These are phyloP conservation scores for Candida stauntonica DNA, from an alignment of 805 yeast species.

Conservation along the genomic window DNA sequence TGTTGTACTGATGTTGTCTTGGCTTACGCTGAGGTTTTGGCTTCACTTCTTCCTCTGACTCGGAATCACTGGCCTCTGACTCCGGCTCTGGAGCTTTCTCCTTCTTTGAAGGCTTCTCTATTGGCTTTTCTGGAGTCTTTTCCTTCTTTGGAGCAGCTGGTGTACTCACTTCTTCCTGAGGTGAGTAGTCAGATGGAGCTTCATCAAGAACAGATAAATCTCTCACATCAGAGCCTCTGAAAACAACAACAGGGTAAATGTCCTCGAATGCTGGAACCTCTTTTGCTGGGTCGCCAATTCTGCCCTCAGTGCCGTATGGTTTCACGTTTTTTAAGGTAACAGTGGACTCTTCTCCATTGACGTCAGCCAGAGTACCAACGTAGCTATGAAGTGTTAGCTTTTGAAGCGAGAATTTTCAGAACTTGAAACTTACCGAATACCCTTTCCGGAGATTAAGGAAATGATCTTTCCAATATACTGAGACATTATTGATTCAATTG, in stretches of 20 bases:
- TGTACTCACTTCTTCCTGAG: too few species aligned
- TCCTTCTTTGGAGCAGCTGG: background rate
- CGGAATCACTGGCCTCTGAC: background rate
- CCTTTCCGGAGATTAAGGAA: conserved; percentile 71
- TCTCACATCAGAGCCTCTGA: conserved; percentile 89
- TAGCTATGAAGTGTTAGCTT: conserved; percentile 33
- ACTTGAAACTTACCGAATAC: conserved; percentile 42
- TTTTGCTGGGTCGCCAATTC: conserved; percentile 61
- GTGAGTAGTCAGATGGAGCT: conserved; percentile 26
- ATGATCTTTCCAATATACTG: conserved; percentile 90
- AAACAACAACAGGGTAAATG: conserved; percentile 71
- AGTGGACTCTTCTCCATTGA: conserved; percentile 87
- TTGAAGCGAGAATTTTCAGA: background rate
- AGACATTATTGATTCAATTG: conserved; percentile 74
- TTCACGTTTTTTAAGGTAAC: conserved; percentile 78
- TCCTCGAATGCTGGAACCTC: conserved; percentile 70
- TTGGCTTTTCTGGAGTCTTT: background rate
- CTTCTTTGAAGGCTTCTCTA: background rate
- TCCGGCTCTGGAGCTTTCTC: conserved; percentile 6
- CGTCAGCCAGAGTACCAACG: conserved; percentile 82
- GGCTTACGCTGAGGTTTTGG: conserved; percentile 13
- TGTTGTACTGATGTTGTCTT: conserved; percentile 5
- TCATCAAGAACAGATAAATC: conserved; percentile 80
- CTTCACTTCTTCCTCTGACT: conserved; percentile 2
- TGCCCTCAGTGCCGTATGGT: conserved; percentile 89